Percentiles rank a stretch among this genome's conserved stretches.
Conservation (phyloP, 192 early-diverging fungal species). For the Radiomyces spectabilis region DNA sequence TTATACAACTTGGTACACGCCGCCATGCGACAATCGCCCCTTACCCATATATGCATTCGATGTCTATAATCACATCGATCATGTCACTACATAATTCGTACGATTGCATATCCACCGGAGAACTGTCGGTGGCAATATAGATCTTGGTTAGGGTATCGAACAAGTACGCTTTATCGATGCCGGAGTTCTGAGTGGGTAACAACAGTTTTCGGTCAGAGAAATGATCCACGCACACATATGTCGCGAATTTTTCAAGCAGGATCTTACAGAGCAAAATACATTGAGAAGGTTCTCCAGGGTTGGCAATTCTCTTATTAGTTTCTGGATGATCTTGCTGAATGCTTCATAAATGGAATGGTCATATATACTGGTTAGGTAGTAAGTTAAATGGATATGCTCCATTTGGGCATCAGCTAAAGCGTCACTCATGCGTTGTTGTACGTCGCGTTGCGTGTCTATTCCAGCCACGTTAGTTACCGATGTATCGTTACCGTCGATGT, state of each 20-base stretch:
- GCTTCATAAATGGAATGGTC: conserved; percentile 94
- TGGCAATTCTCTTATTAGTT: conserved; percentile 76
- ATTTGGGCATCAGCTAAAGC: conserved; percentile 71
- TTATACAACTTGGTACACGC: too few species aligned
- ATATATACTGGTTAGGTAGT: conserved; percentile 90
- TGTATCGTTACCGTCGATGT: too few species aligned
- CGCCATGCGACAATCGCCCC: background rate
- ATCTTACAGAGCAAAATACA: conserved; percentile 81
- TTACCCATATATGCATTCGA: conserved; percentile 70
- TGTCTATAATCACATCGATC: conserved; percentile 87
- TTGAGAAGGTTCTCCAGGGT: conserved; percentile 88
- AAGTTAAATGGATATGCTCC: conserved; percentile 71
- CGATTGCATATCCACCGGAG: conserved; percentile 80
- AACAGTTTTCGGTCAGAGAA: conserved; percentile 1
- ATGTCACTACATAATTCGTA: conserved; percentile 94
- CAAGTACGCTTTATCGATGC: conserved; percentile 94
- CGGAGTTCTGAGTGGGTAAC: conserved; percentile 59
- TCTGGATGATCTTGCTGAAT: conserved; percentile 88
- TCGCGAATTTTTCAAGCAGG: background rate
- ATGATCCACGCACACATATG: background rate
- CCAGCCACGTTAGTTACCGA: too few species aligned
- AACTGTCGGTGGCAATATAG: conserved; percentile 91
- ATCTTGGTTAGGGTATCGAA: conserved; percentile 87
- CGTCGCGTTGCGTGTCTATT: conserved; percentile 88
- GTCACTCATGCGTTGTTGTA: conserved; percentile 86